Percentiles rank a stretch among this genome's conserved stretches.
phyloP scores from a whole-genome alignment of 352 stramenopile genomes.

The Phytophthora meadii region DNA sequence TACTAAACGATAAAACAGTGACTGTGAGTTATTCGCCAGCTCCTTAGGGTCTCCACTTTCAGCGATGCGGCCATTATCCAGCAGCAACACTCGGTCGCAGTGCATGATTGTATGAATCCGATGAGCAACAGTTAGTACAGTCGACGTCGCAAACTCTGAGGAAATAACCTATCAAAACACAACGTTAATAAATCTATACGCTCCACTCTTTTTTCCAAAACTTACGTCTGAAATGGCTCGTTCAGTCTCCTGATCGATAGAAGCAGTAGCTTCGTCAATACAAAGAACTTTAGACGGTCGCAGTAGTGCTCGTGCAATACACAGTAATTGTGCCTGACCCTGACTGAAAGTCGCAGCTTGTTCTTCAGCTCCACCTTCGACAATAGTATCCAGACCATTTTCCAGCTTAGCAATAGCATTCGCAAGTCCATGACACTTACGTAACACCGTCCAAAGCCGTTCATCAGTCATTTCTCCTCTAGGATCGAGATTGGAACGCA shows the following conservation, averaged over 20 bases:
- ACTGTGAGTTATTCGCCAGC: constrained; percentile 42
- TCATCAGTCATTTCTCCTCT: constrained; percentile 44
- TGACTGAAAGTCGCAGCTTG: constrained; percentile 63
- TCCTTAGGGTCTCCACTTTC: constrained; percentile 56
- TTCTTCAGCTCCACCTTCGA: constrained; percentile 51
- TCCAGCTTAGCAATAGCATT: constrained; percentile 49
- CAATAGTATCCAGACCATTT: constrained; percentile 53
- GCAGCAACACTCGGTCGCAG: constrained; percentile 87
- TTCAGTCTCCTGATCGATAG: constrained; percentile 92
- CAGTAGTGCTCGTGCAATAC: constrained; percentile 83
- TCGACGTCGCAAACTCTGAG: constrained; percentile 93
- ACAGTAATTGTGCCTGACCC: constrained; percentile 80
- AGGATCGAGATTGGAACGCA: constrained; percentile 90
- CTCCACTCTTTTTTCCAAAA: no score
- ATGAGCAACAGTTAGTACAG: constrained; percentile 98
- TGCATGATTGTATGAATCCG: constrained; percentile 96
- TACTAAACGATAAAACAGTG: constrained; percentile 54
- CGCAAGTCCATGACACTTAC: constrained; percentile 55
- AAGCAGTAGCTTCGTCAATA: constrained; percentile 92
- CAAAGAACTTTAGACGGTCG: constrained; percentile 94
- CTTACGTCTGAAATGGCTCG: constrained; percentile 70
- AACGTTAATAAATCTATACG: no score
- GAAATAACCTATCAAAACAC: constrained; percentile 77
- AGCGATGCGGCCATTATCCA: constrained; percentile 62
- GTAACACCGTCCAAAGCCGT: constrained; percentile 64